phyloP scores from a whole-genome alignment of 2,329 filamentous ascomycete species.

The Aspergillus candidus region DNA sequence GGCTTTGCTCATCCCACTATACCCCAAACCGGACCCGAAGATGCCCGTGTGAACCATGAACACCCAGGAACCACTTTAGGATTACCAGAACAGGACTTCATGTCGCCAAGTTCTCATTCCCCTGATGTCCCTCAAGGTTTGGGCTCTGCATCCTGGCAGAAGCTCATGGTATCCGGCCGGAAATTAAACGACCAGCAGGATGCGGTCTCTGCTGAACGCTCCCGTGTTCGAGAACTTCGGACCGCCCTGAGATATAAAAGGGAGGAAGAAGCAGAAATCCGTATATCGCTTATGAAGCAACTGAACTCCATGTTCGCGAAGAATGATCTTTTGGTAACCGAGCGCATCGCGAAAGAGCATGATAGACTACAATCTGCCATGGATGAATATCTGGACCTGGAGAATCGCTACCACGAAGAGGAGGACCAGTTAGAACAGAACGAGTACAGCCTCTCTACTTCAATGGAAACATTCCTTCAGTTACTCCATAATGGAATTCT shows the following conservation, averaged over 20 bases:
- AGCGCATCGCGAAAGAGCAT: conserved; percentile 10
- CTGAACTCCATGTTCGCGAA: conserved; percentile 16
- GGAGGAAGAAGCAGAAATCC: conserved; percentile 17
- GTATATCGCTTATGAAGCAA: conserved; percentile 17
- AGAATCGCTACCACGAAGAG: conserved; percentile 18
- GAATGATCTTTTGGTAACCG: not conserved
- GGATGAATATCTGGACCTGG: conserved; percentile 19
- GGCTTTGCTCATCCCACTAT: too few relatives aligned
- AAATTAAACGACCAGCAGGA: conserved; percentile 11
- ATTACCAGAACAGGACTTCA: too few relatives aligned
- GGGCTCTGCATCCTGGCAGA: not conserved
- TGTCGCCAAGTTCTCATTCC: too few relatives aligned
- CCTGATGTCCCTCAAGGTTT: too few relatives aligned
- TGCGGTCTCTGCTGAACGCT: conserved; percentile 14
- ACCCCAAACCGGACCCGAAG: too few relatives aligned
- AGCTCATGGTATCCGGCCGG: conserved; percentile 4
- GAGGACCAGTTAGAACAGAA: conserved; percentile 23
- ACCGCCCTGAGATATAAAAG: conserved; percentile 18
- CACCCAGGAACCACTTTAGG: too few relatives aligned
- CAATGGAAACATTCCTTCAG: conserved; percentile 13
- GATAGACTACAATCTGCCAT: conserved; percentile 16
- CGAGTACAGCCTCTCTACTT: conserved; percentile 20
- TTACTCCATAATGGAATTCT: conserved; percentile 1
- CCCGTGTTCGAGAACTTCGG: conserved; percentile 18
- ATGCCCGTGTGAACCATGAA: too few relatives aligned